Evolutionary conservation across 306 rosid genomes (phyloP), one percentile per base, ranked within the genome.

Genomic region (Dalbergia oliveri): DNA sequence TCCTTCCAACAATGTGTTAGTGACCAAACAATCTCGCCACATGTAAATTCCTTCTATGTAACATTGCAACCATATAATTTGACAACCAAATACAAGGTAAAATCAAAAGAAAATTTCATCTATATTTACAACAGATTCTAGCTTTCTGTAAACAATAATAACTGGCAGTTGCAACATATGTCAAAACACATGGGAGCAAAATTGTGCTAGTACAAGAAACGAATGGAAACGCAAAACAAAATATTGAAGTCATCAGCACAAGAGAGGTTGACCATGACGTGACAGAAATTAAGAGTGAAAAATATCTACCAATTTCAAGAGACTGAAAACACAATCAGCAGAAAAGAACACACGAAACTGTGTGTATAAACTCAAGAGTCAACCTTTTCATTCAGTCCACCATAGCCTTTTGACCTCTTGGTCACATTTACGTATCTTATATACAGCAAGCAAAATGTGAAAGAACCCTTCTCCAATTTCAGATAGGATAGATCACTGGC

Each of bases 161-260:
- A 51, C 53, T 66, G 67, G 13, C 72, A 82, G 44, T 61, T 18
- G 78, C 69, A 85, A 70, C 68, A 82, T 73, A 60, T 41, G 65
- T 76, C 62, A 71, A 86, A 77, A 82, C 79, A 81, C 70, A 23
- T 81, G 84, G 79, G 58, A 81, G 82, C 90, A 88, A 90, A 85
- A 90, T 81, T 88, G 87, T 83, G 85, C 47, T 68, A 76, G 66
- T 49, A 4, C 14, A 65, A 72, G 65, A 76, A 82, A 54, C 83
- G 51, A 49, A 73, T 11, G 53, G 21, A 70, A 79, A 79, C 69
- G 77, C 34, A 76, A 78, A 68, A 66, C 73, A 73, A 65, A 53
- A 34, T 19, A 76, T 59, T 73, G 58, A 84, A 84, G 78, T 59
- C 84, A 65, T 45, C 51, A 41, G 67, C 58, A 69, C 77, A 76